Base-by-base conservation (phyloP, 73 alveolate species). In the Tetrahymena elliotti region DNA sequence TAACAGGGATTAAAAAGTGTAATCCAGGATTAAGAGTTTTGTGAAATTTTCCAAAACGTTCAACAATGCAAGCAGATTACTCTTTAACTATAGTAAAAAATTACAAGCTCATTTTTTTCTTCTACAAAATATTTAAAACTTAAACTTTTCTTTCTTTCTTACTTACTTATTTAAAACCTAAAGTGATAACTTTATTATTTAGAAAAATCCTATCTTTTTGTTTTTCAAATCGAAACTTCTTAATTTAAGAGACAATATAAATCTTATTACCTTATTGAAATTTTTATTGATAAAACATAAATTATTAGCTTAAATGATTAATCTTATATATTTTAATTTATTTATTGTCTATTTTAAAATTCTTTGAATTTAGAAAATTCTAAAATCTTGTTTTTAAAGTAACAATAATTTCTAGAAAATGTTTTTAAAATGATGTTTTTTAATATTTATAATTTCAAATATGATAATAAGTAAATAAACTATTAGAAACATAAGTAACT, bases 1-100 rank as follows among this genome's bases (percentile, higher is more conserved):
- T 96, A 20, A 97, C 84, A 20, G 99, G 99, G 35, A 97, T 68
- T 38, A 98, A 94, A 83, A 98, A 97, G 96, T 98, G 97, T 52
- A 98, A 95, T 15, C 99, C 99, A 12, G 99, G 99, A 54, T 93
- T 93, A 27, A 98, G 96, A 33, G 97, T 95, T 95, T 96, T 96
- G 83, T 97, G 94, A 82, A 94, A 98, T 96, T 97, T 98, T 41
- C 99, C 99, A 53, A 98, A 95, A 83, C 99, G 97, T 97, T 98
- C 99, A 33, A 98, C 97, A 52, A 98, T 96, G 93, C 95, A 93
- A 39, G 97, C 98, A 83, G 98, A 88, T 83, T 98, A 98, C 95
- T 98, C 98, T 11, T 99, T 99, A 33, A 98, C 99, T 93, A 98
- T 93, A 53, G 98, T 98, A 93, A 94, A 94, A 52, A 94, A 92